These are phyloP conservation scores for Fusarium torreyae DNA, from an alignment of 2,329 filamentous ascomycete species.

Conservation along the genomic window DNA sequence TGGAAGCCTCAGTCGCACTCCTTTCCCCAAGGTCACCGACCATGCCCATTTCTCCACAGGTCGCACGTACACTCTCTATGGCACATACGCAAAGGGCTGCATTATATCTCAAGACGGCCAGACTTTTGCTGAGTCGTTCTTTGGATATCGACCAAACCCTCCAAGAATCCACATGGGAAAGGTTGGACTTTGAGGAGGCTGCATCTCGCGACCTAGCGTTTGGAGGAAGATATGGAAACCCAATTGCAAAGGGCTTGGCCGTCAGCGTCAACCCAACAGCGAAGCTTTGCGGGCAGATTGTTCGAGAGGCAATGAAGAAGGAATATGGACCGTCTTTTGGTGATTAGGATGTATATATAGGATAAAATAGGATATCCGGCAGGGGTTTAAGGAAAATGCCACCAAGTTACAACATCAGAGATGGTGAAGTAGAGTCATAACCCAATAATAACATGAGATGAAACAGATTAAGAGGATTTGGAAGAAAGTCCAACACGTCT, in stretches of 20 bases:
- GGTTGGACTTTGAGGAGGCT: conserved; percentile 72
- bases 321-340: conserved; percentile 72
- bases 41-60: conserved; percentile 72
- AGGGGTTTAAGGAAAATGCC: conserved; percentile 4
- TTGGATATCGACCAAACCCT: conserved; percentile 59
- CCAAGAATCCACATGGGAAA: conserved; percentile 65
- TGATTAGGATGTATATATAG: conserved; percentile 45
- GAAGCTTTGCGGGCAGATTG: conserved; percentile 79
- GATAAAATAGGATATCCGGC: conserved; percentile 19
- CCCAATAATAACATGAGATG: no score
- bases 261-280: conserved; percentile 78
- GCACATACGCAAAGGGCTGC: conserved; percentile 81
- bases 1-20: conserved; percentile 71
- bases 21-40: conserved; percentile 68
- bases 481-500: conserved; percentile 53
- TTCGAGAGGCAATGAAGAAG: conserved; percentile 78
- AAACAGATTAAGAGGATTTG: conserved; percentile 39
- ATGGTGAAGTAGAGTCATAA: neutral
- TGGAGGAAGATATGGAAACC: conserved; percentile 76
- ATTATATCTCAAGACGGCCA: conserved; percentile 73
- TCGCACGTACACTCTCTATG: conserved; percentile 76
- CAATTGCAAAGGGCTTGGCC: conserved; percentile 74
- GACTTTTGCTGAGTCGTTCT: conserved; percentile 58
- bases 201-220: conserved; percentile 75
- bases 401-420: conserved; percentile 7